Evolutionary conservation across 345 rosid species (phyloP).

Genomic region (Pistacia atlantica): DNA sequence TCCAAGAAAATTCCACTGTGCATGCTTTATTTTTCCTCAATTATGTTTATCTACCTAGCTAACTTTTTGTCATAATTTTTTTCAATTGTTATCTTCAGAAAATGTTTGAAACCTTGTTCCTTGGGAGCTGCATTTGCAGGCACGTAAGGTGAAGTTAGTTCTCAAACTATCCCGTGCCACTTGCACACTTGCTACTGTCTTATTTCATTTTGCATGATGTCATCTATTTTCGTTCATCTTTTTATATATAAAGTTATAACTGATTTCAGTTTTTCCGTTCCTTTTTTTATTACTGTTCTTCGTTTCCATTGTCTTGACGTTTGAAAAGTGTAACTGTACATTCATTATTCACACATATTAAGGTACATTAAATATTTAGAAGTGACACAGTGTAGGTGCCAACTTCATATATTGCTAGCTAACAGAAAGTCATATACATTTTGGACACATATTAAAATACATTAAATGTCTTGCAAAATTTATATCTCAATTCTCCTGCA

Average conservation of each 20-base stretch:
- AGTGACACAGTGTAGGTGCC: no score
- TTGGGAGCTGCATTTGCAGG: constrained; percentile 35
- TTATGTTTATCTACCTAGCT: constrained; percentile 2
- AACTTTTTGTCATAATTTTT: background rate
- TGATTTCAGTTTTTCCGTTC: constrained; percentile 24
- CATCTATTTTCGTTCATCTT: background rate
- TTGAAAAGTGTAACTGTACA: no score
- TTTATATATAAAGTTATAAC: background rate
- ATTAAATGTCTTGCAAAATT: no score
- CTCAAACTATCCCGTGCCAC: constrained; percentile 17
- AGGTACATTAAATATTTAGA: no score
- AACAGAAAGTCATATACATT: no score
- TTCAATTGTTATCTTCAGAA: constrained; percentile 20
- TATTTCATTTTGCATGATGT: constrained; percentile 11
- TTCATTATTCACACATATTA: no score
- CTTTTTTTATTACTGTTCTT: background rate
- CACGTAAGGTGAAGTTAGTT: constrained; percentile 36
- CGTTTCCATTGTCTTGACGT: no score
- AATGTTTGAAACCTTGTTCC: constrained; percentile 35
- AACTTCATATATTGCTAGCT: no score
- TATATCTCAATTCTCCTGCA: no score
- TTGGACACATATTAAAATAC: no score
- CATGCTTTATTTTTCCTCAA: background rate
- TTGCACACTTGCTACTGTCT: constrained; percentile 19
- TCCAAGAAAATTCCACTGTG: constrained; percentile 24